phyloP scores from a whole-genome alignment of 768 basidiomycete genomes.

The Rhizopogon sp. region DNA sequence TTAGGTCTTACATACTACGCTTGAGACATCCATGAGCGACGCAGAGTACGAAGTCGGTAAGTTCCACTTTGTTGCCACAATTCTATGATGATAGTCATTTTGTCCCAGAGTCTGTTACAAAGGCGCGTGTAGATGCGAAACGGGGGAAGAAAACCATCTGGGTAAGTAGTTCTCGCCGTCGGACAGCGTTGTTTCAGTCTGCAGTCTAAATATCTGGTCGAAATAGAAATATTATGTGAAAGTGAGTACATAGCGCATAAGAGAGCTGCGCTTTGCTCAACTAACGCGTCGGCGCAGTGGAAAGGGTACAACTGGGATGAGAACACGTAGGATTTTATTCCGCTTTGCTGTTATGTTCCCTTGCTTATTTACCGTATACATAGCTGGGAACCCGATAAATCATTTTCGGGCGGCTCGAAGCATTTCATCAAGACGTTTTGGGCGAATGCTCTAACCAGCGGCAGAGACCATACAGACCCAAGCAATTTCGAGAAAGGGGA shows the following conservation, averaged over 20 bases:
- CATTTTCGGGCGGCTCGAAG: constrained; percentile 52
- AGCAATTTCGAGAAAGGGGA: constrained; percentile 50
- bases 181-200: neutral
- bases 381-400: constrained; percentile 67
- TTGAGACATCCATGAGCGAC: constrained; percentile 29
- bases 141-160: constrained; percentile 44
- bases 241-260: constrained; percentile 30
- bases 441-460: constrained; percentile 26
- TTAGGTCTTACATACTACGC: neutral
- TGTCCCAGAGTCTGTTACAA: constrained; percentile 44
- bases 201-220: neutral
- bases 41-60: constrained; percentile 67
- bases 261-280: constrained; percentile 1
- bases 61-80: constrained; percentile 13
- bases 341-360: neutral
- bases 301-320: constrained; percentile 51
- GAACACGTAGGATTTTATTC: constrained; percentile 46
- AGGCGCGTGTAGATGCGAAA: constrained; percentile 45
- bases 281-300: constrained; percentile 38
- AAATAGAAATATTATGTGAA: constrained; percentile 53
- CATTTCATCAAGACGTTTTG: constrained; percentile 40
- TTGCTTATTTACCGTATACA: constrained; percentile 21
- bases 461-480: constrained; percentile 45
- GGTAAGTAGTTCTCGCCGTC: constrained; percentile 29
- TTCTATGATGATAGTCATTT: constrained; percentile 1